Base-by-base conservation (phyloP, 441 rosid species). In the Breynia disticha region DNA sequence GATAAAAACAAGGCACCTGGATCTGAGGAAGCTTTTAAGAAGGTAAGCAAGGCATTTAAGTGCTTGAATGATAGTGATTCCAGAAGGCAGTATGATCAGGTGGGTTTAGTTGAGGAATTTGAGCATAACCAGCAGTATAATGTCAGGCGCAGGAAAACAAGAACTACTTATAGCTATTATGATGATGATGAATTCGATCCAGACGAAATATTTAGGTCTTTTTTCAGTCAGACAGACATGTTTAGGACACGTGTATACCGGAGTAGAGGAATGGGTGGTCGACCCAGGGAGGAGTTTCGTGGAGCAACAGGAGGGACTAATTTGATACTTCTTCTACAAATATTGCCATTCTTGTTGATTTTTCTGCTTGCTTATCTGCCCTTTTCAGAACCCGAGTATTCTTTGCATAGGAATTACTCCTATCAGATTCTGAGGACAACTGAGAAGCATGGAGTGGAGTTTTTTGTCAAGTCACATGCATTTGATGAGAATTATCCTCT, bases 1-100 rank as follows among this genome's bases (percentile, higher is more conserved):
- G 98, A 90, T 59, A 90, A 91, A 84, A 91, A 88, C 75, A 79
- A 80, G 14, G 98, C 97, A 17, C 98, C 97, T 0, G 98, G 91
- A 0, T 82, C 98, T 6, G 98, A 91, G 67, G 98, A 91, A 65
- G 90, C 91, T 1, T 91, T 91, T 56, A 91, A 86, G 67, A 63
- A 71, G 7, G 82, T 91, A 22, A 80, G 90, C 0, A 86, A 81
- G 54, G 95, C 97, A 17, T 91, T 91, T 68, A 95, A 86, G 66
- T 91, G 98, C 70, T 44, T 91, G 72, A 81, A 85, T 74, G 77
- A 78, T 61, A 80, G 72, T 39, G 88, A 72, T 57, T 66, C 64
- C 46, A 73, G 95, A 53, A 76, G 77, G 49, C 83, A 73, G 49
- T 91, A 91, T 56, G 94, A 88, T 64, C 50, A 80, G 44, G 69